These are phyloP conservation scores for Primulina tabacum DNA, from an alignment of 257 asterid genomes.

Conservation along the genomic window DNA sequence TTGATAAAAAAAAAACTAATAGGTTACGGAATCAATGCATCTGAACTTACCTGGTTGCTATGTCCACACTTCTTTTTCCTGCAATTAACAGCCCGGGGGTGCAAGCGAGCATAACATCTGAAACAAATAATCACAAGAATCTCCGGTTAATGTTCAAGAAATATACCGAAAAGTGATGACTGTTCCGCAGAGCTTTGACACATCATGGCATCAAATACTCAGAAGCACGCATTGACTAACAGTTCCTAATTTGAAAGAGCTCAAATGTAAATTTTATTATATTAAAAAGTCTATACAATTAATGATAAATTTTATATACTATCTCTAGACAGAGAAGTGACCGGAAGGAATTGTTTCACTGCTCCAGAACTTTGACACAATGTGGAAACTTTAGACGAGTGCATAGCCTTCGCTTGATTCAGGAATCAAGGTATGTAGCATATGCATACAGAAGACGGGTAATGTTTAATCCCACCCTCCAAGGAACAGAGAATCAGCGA, in stretches of 20 bases:
- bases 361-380: neutral
- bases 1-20: neutral
- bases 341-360: neutral
- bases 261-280: neutral
- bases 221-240: neutral
- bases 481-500: no score
- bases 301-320: no score
- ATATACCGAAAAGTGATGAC: neutral
- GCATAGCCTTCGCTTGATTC: no score
- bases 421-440: no score
- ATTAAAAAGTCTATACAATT: no score
- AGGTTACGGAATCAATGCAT: neutral
- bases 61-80: conserved; percentile 72
- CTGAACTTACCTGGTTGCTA: conserved; percentile 48
- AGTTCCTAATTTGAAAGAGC: neutral
- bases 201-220: neutral
- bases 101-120: conserved; percentile 67
- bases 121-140: neutral
- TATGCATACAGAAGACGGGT: no score
- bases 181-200: neutral
- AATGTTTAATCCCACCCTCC: no score
- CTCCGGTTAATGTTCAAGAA: neutral
- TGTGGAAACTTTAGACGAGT: no score
- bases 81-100: conserved; percentile 67
- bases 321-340: no score